These are phyloP conservation scores for Cyclanthera cordifolia DNA, from an alignment of 306 rosid species.

Conservation along the genomic window DNA sequence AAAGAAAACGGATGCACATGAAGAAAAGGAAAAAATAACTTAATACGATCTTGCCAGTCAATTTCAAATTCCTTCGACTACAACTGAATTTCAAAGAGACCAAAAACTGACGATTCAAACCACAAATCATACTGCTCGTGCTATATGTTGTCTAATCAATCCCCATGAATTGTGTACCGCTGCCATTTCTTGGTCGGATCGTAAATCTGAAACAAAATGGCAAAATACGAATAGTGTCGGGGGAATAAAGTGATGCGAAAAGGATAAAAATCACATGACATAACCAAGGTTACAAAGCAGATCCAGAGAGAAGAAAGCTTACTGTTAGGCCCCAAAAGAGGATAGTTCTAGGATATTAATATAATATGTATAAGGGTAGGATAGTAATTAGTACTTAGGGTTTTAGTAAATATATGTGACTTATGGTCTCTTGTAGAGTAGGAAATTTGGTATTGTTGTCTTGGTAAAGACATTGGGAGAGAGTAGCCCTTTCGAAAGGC, in stretches of 20 bases:
- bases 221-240: neutral
- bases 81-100: neutral
- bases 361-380: too few species aligned
- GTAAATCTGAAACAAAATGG: slow-evolving; percentile 29
- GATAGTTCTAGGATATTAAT: too few species aligned
- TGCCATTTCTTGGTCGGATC: slow-evolving; percentile 64
- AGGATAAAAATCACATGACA: neutral
- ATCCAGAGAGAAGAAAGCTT: slow-evolving; percentile 10
- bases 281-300: neutral
- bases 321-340: too few species aligned
- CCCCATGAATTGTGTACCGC: slow-evolving; percentile 64
- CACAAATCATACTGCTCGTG: neutral
- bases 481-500: too few species aligned
- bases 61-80: neutral
- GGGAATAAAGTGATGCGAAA: neutral
- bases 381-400: too few species aligned
- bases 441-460: too few species aligned
- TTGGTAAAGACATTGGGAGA: too few species aligned
- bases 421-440: too few species aligned
- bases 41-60: too few species aligned
- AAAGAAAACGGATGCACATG: too few species aligned
- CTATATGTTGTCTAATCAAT: slow-evolving; percentile 21
- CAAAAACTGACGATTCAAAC: neutral
- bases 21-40: too few species aligned
- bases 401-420: too few species aligned